Conservation (phyloP, 495 filamentous ascomycete species). For the Ascobolus immersus region DNA sequence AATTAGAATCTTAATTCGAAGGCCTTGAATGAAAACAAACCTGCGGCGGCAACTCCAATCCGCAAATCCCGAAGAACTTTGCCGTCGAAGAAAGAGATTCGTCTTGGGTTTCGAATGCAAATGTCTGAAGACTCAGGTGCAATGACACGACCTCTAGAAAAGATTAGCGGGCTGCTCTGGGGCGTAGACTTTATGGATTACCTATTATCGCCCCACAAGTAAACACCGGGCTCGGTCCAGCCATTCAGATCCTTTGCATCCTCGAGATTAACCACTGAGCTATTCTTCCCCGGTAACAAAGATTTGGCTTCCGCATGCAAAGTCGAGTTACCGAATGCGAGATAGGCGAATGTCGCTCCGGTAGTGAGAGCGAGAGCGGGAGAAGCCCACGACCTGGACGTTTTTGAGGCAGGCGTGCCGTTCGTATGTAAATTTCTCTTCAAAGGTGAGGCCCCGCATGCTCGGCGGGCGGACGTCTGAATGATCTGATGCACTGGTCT, state of each 20-base stretch:
- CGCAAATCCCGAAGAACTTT: slow-evolving; percentile 68
- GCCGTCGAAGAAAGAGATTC: slow-evolving; percentile 64
- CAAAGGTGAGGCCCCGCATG: too few species aligned
- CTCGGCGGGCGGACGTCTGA: too few species aligned
- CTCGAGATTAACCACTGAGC: slow-evolving; percentile 33
- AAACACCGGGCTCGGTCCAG: slow-evolving; percentile 48
- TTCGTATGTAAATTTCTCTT: too few species aligned
- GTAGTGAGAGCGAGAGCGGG: too few species aligned
- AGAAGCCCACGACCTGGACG: too few species aligned
- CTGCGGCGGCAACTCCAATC: slow-evolving; percentile 58
- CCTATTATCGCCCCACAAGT: slow-evolving; percentile 70
- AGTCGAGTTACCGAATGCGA: too few species aligned
- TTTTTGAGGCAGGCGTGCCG: too few species aligned
- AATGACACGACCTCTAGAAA: slow-evolving; percentile 39
- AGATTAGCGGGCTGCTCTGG: background rate
- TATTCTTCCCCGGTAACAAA: slow-evolving; percentile 61
- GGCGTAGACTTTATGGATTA: slow-evolving; percentile 5
- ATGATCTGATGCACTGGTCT: too few species aligned
- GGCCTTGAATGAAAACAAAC: slow-evolving; percentile 4
- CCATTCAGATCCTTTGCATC: background rate
- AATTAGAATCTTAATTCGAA: background rate
- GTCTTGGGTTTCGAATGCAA: slow-evolving; percentile 50
- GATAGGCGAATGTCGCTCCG: too few species aligned
- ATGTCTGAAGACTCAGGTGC: slow-evolving; percentile 58
- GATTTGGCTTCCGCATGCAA: slow-evolving; percentile 42